Evolutionary conservation across 2,329 filamentous ascomycete genomes (phyloP).

Genomic region (Penicillium nordicum): DNA sequence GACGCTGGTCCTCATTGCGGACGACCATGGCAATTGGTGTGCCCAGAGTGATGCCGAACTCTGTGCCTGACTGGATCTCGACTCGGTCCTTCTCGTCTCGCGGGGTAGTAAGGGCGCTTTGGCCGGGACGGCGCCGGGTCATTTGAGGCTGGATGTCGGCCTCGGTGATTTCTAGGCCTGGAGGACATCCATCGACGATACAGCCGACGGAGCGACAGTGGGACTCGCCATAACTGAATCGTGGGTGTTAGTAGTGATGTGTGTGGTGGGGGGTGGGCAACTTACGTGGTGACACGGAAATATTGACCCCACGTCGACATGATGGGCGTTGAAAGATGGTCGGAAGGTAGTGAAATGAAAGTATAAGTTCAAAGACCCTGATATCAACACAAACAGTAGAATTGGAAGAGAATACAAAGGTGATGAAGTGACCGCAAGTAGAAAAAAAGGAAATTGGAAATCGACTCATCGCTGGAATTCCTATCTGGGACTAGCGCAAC

Average conservation of each 20-base stretch:
- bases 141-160: constrained; percentile 91
- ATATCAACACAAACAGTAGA: constrained; percentile 5
- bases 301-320: constrained; percentile 88
- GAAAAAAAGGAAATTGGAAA: constrained; percentile 7
- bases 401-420: background rate
- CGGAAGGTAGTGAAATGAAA: background rate
- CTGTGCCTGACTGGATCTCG: constrained; percentile 87
- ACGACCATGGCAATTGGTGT: constrained; percentile 87
- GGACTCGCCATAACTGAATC: constrained; percentile 68
- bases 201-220: constrained; percentile 91
- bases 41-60: constrained; percentile 83
- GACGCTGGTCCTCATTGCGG: constrained; percentile 87
- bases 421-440: background rate
- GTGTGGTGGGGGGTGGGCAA: constrained; percentile 18
- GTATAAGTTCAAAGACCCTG: background rate
- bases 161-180: constrained; percentile 80
- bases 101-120: constrained; percentile 85
- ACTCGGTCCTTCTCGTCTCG: constrained; percentile 90
- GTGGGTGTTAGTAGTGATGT: constrained; percentile 19
- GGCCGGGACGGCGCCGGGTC: constrained; percentile 82
- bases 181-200: constrained; percentile 90
- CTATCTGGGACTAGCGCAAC: constrained; percentile 27
- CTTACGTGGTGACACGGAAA: constrained; percentile 79
- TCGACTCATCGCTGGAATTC: constrained; percentile 24
- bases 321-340: constrained; percentile 26